A percentile compares a stretch with the other conserved stretches of the same genome.
Evolutionary conservation across 371 early-diverging fungal species (phyloP).

Genomic region (Actinomortierella ambigua): DNA sequence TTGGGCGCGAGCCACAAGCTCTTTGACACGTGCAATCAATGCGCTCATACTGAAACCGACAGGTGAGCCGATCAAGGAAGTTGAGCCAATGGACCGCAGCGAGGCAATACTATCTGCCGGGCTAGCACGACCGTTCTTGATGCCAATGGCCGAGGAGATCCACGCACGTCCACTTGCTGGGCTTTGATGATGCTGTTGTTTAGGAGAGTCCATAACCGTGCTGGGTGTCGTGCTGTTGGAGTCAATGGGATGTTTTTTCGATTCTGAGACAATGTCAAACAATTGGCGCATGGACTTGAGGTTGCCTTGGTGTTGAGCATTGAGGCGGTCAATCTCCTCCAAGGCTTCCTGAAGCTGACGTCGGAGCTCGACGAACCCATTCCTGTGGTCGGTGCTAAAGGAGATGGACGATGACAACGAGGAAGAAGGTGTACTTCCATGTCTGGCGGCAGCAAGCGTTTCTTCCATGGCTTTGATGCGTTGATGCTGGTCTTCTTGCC

Average conservation of each 20-base stretch:
- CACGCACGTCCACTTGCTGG: no score
- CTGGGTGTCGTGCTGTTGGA: no score
- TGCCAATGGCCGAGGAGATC: no score
- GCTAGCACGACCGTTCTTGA: constrained; percentile 7
- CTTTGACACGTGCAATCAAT: constrained; percentile 27
- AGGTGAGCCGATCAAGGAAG: not conserved
- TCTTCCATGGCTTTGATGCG: constrained; percentile 38
- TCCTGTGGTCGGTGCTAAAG: no score
- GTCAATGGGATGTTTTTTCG: no score
- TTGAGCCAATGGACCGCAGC: not conserved
- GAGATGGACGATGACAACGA: no score
- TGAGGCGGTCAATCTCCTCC: constrained; percentile 32
- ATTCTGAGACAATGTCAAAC: constrained; percentile 34
- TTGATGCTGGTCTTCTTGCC: constrained; percentile 44
- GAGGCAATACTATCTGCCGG: constrained; percentile 16
- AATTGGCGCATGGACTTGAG: constrained; percentile 36
- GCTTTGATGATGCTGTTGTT: no score
- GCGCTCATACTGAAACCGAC: constrained; percentile 40
- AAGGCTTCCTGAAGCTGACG: constrained; percentile 37
- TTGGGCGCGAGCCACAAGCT: constrained; percentile 14
- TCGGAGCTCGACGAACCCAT: constrained; percentile 9
- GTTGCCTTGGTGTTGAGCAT: constrained; percentile 28
- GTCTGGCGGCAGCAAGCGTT: constrained; percentile 31
- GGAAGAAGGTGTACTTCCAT: not conserved
- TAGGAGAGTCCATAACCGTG: no score